phyloP scores from a whole-genome alignment of 2,329 filamentous ascomycete genomes.

The Trichoderma sp. region DNA sequence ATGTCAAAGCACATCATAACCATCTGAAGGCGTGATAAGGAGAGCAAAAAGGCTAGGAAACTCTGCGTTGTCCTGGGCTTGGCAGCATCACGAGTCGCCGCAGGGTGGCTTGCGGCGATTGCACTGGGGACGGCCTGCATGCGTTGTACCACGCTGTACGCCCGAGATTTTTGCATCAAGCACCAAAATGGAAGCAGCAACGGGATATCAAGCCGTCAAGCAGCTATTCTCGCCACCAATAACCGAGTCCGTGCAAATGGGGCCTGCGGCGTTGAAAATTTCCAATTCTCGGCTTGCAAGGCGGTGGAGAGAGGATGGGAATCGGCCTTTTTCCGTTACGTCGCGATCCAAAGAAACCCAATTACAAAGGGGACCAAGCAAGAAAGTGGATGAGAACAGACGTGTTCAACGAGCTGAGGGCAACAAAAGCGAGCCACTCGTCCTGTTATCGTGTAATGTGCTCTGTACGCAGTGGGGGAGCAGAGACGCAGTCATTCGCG shows the following conservation, averaged over 20 bases:
- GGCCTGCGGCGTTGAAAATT: not conserved
- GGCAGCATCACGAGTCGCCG: slow-evolving; percentile 2
- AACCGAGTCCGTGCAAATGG: slow-evolving; percentile 4
- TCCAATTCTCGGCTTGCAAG: slow-evolving; percentile 1
- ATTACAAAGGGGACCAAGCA: not conserved
- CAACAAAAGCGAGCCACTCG: not conserved
- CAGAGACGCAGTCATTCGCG: not conserved
- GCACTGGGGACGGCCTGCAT: slow-evolving; percentile 3
- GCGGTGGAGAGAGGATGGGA: not conserved
- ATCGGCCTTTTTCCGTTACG: not conserved
- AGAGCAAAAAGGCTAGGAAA: not conserved
- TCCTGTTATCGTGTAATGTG: not conserved
- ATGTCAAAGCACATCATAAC: not conserved
- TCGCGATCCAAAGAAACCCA: not conserved
- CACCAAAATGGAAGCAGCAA: not conserved
- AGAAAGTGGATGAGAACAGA: slow-evolving; percentile 3
- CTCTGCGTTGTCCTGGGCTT: not conserved
- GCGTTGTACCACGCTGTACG: not conserved
- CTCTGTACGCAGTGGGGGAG: not conserved
- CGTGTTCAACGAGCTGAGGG: slow-evolving; percentile 6
- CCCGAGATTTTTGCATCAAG: not conserved
- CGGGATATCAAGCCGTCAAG: not conserved
- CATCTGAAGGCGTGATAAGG: not conserved
- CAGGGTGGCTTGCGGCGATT: not conserved
- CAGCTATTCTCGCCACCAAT: slow-evolving; percentile 5